Conservation (phyloP, 192 early-diverging fungal species). For the Chytriomyces hyalinus region DNA sequence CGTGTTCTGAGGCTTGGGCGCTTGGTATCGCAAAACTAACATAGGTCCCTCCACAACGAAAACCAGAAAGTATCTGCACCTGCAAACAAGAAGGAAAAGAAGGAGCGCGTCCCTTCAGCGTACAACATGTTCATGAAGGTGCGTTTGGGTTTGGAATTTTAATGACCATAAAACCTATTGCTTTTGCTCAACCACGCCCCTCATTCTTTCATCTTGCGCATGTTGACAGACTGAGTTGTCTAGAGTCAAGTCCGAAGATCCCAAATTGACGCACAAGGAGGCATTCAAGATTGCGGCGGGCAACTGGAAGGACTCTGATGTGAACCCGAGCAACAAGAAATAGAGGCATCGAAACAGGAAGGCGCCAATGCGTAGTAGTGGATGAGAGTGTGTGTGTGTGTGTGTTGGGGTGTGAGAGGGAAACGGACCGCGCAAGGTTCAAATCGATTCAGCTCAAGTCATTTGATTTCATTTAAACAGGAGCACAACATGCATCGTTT, state of each 20-base stretch:
- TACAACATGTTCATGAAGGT: conserved; percentile 54
- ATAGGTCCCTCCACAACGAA: no score
- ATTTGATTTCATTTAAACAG: no score
- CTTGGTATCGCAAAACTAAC: no score
- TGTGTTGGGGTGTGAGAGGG: no score
- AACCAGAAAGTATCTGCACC: conserved; percentile 8
- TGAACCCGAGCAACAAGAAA: conserved; percentile 36
- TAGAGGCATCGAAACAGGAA: not conserved
- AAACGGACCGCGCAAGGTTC: no score
- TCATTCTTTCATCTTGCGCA: not conserved
- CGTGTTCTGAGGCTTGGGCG: no score
- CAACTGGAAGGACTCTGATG: conserved; percentile 45
- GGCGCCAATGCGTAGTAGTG: no score
- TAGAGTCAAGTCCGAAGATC: conserved; percentile 46
- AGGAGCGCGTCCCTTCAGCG: conserved; percentile 33
- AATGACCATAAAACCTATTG: conserved; percentile 1
- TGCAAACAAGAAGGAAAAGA: conserved; percentile 26
- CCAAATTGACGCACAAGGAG: conserved; percentile 50
- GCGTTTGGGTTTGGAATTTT: not conserved
- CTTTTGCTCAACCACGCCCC: not conserved
- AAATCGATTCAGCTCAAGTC: no score
- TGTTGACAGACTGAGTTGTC: conserved; percentile 43
- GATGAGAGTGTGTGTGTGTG: no score
- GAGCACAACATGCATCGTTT: no score
- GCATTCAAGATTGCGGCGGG: conserved; percentile 52